Conservation (phyloP, 345 rosid species). For the Balakata baccata region DNA sequence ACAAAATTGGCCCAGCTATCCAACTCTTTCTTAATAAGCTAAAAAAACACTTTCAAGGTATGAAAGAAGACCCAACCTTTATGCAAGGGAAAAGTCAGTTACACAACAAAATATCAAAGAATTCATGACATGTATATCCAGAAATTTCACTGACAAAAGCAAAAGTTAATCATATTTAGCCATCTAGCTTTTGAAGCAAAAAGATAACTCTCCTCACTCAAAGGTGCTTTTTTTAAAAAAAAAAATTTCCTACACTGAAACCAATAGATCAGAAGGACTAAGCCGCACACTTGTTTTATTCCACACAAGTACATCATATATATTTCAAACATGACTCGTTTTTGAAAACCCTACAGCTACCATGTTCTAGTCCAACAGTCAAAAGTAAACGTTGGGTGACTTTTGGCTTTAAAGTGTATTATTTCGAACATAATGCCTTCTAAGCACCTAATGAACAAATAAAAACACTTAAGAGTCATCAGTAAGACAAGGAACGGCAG, state of each 20-base stretch:
- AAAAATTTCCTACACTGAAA: background rate
- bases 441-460: background rate
- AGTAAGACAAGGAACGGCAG: background rate
- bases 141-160: background rate
- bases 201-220: background rate
- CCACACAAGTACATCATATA: background rate
- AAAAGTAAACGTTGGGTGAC: background rate
- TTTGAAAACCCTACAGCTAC: background rate
- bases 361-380: background rate
- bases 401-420: background rate
- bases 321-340: background rate
- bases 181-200: slow-evolving; percentile 4
- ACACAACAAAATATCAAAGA: background rate
- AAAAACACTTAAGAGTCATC: background rate
- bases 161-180: background rate
- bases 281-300: background rate
- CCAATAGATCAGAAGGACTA: background rate
- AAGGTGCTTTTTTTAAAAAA: background rate
- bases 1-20: background rate
- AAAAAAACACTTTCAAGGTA: too few relatives aligned
- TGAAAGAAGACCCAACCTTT: background rate
- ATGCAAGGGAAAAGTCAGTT: background rate
- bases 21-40: background rate
- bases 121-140: background rate
- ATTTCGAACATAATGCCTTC: background rate